Evolutionary conservation across 1,284 basidiomycete genomes (phyloP).

Genomic region (Ganoderma lingzhi): DNA sequence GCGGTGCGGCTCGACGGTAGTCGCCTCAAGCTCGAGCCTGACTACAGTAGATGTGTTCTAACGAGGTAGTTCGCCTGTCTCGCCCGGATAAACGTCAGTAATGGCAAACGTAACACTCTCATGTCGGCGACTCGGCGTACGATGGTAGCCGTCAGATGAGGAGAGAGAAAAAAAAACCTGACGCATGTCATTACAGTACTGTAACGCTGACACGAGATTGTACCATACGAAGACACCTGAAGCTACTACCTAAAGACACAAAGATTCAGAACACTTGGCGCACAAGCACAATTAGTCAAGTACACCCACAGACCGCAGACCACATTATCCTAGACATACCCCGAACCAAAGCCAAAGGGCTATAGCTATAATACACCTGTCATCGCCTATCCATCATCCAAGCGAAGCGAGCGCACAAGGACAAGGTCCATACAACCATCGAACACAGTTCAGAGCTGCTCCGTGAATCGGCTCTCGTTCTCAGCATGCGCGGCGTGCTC

Average conservation of each 20-base stretch:
- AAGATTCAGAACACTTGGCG: not conserved
- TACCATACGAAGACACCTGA: not conserved
- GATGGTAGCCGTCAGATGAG: not conserved
- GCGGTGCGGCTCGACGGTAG: no score
- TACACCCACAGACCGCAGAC: not conserved
- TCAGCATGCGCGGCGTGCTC: constrained; percentile 28
- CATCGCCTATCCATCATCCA: not conserved
- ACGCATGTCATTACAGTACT: not conserved
- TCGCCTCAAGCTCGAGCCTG: no score
- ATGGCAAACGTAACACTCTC: not conserved
- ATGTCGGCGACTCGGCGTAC: no score
- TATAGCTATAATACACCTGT: not conserved
- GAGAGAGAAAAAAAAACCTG: not conserved
- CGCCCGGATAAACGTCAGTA: not conserved
- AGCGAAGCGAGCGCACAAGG: not conserved
- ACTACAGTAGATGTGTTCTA: no score
- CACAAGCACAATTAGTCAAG: not conserved
- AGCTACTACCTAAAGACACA: not conserved
- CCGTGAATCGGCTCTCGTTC: constrained; percentile 19
- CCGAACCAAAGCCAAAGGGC: not conserved
- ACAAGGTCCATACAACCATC: not conserved
- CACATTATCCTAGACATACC: not conserved
- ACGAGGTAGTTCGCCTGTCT: no score
- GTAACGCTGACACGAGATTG: not conserved
- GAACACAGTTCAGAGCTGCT: constrained; percentile 13